Base-by-base conservation (phyloP, 148 eudicot genomes). In the Persicaria tinctoria region DNA sequence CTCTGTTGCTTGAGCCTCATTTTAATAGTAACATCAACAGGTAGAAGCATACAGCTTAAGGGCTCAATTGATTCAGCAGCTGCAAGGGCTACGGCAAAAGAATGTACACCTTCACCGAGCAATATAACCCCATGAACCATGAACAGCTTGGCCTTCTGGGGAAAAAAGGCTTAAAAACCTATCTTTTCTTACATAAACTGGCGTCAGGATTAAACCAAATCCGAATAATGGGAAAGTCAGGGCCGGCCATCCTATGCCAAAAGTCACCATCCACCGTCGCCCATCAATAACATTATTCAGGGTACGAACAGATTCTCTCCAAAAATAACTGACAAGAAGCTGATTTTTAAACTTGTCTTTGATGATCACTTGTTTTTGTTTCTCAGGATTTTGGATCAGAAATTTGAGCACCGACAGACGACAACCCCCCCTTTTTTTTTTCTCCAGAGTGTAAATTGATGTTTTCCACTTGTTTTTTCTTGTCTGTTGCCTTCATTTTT, bases 11-110 rank as follows among this genome's bases (percentile, higher is more conserved):
- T 17, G 50, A 60, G 8, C 1, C 66, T 60, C 12, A 60, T 23
- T 60, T 60, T 60, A 27, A 23, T 60, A 8, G 23, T 60, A 60
- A 6, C 66, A 56, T 56, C 6, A 49, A 41, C 83, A 88, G 91
- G 89, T 88, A 55, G 81, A 80, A 60, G 93, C 87, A 81, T 82
- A 82, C 84, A 90, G 90, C 86, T 84, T 90, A 45, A 76, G 85
- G 83, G 88, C 87, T 48, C 90, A 90, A 75, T 80, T 88, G 63
- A 71, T 89, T 85, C 93, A 91, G 81, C 79, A 79, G 66, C 85
- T 75, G 74, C 78, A 85, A 84, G 82, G 77, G 80, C 53, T 56
- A 74, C 70, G 75, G 78, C 76, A 78, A 75, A 83, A 73, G 32
- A 60, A 60, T 23, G 41, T 20, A 20, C 44, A 23, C 6, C 38